Percentiles rank a stretch among this genome's conserved stretches.
Conservation (phyloP, 2,329 filamentous ascomycete genomes). For the Didymella lethalis region DNA sequence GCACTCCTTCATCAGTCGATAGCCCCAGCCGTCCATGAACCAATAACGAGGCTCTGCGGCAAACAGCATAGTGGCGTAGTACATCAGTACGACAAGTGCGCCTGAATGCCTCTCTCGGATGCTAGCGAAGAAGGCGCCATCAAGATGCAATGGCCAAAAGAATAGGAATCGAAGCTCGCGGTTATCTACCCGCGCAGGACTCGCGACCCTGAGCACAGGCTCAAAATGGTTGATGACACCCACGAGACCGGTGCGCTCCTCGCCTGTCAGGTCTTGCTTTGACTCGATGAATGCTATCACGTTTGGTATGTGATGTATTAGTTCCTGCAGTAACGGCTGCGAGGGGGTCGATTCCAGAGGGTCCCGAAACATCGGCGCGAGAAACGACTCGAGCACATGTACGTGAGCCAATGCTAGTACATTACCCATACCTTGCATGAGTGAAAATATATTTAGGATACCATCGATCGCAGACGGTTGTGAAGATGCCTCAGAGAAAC, state of each 20-base stretch:
- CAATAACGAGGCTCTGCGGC: constrained; percentile 48
- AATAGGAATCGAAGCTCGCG: constrained; percentile 49
- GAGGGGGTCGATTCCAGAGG: constrained; percentile 31
- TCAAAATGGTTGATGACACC: constrained; percentile 30
- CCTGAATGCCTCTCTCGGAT: constrained; percentile 44
- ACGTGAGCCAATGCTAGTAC: constrained; percentile 36
- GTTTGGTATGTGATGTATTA: constrained; percentile 32
- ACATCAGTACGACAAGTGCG: constrained; percentile 50
- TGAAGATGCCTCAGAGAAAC: constrained; percentile 13
- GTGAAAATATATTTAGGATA: constrained; percentile 44
- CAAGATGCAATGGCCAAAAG: constrained; percentile 51
- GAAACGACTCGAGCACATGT: constrained; percentile 34
- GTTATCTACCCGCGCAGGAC: constrained; percentile 37
- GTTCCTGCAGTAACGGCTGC: constrained; percentile 40
- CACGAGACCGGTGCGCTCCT: constrained; percentile 28
- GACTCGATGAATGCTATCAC: constrained; percentile 33
- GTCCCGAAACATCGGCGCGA: constrained; percentile 34
- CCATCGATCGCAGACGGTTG: constrained; percentile 38
- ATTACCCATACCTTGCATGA: constrained; percentile 47
- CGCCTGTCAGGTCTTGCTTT: constrained; percentile 29
- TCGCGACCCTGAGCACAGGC: constrained; percentile 31
- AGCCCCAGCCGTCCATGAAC: constrained; percentile 51
- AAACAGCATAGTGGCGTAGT: constrained; percentile 50
- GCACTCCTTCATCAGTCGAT: constrained; percentile 37
- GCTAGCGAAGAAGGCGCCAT: constrained; percentile 41